Percentiles rank a stretch among this genome's conserved stretches.
Conservation (phyloP, 2,329 filamentous ascomycete species). For the Fusarium praegraminearum region DNA sequence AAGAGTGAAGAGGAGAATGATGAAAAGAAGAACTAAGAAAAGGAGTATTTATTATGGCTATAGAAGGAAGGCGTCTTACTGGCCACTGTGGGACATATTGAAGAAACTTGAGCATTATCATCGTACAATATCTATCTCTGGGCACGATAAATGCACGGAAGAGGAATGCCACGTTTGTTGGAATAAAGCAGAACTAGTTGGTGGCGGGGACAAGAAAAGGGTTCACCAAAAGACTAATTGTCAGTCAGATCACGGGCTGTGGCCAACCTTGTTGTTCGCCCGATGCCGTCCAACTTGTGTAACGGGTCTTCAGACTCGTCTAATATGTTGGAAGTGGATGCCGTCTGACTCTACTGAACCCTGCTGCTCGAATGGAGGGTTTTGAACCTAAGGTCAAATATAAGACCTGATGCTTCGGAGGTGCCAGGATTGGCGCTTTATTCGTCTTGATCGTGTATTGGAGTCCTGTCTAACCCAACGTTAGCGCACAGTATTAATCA, state of each 20-base stretch:
- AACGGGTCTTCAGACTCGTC: not conserved
- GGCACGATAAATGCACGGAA: not conserved
- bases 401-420: not conserved
- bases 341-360: not conserved
- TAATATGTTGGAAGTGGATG: not conserved
- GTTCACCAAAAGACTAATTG: not conserved
- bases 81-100: conserved; percentile 17
- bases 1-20: conserved; percentile 47
- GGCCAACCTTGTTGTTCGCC: not conserved
- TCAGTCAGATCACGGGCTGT: not conserved
- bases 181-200: too few species aligned
- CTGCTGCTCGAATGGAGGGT: not conserved
- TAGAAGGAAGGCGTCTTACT: conserved; percentile 12
- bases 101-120: conserved; percentile 12
- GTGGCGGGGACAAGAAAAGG: not conserved
- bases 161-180: not conserved
- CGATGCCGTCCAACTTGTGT: not conserved
- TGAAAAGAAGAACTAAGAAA: conserved; percentile 23
- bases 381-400: not conserved
- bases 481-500: not conserved
- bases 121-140: not conserved
- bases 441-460: not conserved
- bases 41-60: not conserved
- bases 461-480: not conserved
- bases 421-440: not conserved